Conservation (phyloP, 2,329 filamentous ascomycete genomes). For the Aureobasidium sp. region DNA sequence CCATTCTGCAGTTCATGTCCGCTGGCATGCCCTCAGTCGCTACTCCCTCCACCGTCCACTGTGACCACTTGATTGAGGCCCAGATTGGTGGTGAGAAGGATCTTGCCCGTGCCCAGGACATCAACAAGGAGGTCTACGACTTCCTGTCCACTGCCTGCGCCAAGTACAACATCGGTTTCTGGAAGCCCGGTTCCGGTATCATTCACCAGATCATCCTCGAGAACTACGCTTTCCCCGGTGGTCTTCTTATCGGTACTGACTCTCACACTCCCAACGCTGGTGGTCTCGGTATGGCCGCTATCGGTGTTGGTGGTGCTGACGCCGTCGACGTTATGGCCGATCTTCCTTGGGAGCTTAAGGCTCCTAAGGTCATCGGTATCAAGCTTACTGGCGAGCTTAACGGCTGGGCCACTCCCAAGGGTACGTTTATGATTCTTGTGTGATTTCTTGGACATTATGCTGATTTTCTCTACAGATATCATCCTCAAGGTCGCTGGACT, state of each 20-base stretch:
- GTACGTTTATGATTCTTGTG: no score
- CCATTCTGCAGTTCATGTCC: conserved; percentile 95
- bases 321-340: no score
- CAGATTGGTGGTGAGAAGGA: conserved; percentile 83
- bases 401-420: no score
- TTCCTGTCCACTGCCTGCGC: conserved; percentile 88
- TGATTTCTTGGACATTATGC: no score
- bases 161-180: conserved; percentile 91
- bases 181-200: conserved; percentile 87
- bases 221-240: conserved; percentile 59
- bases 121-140: conserved; percentile 95
- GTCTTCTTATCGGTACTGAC: conserved; percentile 99
- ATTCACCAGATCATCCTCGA: conserved; percentile 97
- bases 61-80: conserved; percentile 97
- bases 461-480: no score
- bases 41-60: conserved; percentile 95
- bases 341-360: no score
- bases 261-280: conserved; percentile 91
- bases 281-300: conserved; percentile 33
- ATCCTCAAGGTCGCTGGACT: no score
- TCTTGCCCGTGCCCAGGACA: conserved; percentile 72
- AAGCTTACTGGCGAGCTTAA: no score
- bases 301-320: no score
- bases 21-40: conserved; percentile 82
- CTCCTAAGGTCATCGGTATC: no score